A percentile compares a stretch with the other conserved stretches of the same genome.
Evolutionary conservation across 164 flowering plant species (phyloP).

Genomic region (Akebia trifoliata): DNA sequence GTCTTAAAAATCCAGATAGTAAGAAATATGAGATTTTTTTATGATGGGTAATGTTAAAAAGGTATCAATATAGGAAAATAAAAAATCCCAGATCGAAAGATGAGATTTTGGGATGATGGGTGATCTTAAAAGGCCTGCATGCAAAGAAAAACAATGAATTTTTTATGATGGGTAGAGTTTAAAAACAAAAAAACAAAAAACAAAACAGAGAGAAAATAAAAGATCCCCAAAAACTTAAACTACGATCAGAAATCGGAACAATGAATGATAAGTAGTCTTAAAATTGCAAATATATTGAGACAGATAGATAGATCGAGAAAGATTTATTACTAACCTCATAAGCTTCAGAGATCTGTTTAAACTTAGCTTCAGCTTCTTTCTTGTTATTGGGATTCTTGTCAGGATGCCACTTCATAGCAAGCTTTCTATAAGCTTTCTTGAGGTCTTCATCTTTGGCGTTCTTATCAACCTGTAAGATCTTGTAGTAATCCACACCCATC

Average conservation of each 20-base stretch:
- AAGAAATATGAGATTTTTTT: too few relatives aligned
- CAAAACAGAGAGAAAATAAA: background rate
- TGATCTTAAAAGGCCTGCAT: background rate
- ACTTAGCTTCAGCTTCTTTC: slow-evolving; percentile 66
- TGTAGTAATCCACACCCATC: slow-evolving; percentile 75
- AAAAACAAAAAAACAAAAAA: too few relatives aligned
- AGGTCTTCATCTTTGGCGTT: slow-evolving; percentile 60
- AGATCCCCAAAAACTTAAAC: background rate
- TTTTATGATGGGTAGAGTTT: too few relatives aligned
- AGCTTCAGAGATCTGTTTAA: slow-evolving; percentile 71
- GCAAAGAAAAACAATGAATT: background rate
- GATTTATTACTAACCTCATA: slow-evolving; percentile 40
- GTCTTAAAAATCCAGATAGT: too few relatives aligned
- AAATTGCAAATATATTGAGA: too few relatives aligned
- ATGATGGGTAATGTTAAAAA: too few relatives aligned
- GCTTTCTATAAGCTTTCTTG: slow-evolving; percentile 65
- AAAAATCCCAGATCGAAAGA: background rate
- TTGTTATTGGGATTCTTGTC: slow-evolving; percentile 64
- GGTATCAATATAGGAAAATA: background rate
- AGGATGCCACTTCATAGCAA: slow-evolving; percentile 81
- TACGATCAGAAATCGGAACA: too few relatives aligned
- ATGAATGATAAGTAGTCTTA: too few relatives aligned
- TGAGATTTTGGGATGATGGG: background rate
- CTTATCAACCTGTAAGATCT: slow-evolving; percentile 47
- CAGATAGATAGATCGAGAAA: too few relatives aligned